Base-by-base conservation (phyloP, 768 basidiomycete species). In the Suillus tomentosus region DNA sequence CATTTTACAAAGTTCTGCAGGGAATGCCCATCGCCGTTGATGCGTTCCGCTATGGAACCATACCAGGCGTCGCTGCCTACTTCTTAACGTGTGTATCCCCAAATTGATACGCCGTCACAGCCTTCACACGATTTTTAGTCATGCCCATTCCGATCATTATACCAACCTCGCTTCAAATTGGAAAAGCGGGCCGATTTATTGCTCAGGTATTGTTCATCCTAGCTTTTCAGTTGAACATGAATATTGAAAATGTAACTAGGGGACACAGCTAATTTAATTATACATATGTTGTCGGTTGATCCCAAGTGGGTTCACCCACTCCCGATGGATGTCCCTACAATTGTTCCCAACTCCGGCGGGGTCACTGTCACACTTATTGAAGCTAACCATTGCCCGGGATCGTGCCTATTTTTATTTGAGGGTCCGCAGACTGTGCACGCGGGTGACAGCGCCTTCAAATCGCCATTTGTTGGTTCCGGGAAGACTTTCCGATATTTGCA, bases 11-110 rank as follows among this genome's bases (percentile, higher is more conserved):
- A 78, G 85, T 95, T 27, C 74, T 99, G 68, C 91, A 94, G 69
- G 96, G 97, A 1, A 97, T 99, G 95, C 95, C 96, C 10, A 91
- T 99, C 31, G 95, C 96, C 17, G 97, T 99, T 0, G 97, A 99
- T 72, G 97, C 96, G 2, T 99, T 99, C 77, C 86, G 90, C 43
- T 99, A 98, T 73, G 97, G 96, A 7, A 81, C 83, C 34, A 95
- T 99, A 57, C 95, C 96, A 6, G 88, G 87, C 11, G 86, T 99
- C 31, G 92, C 86, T 36, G 92, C 95, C 0, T 98, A 98, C 74
- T 94, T 97, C 69, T 76, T 98, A 66, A 94, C 95, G 95, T 96
- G 57, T 42, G 67, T 67, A 42, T 31, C 47, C 27, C 45, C 53
- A 14, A 31, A 36, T 24, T n/a, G 15, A 37, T 13, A 36, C n/a